Conservation (phyloP, 108 stramenopile species). For the Cyclotella atomus region DNA sequence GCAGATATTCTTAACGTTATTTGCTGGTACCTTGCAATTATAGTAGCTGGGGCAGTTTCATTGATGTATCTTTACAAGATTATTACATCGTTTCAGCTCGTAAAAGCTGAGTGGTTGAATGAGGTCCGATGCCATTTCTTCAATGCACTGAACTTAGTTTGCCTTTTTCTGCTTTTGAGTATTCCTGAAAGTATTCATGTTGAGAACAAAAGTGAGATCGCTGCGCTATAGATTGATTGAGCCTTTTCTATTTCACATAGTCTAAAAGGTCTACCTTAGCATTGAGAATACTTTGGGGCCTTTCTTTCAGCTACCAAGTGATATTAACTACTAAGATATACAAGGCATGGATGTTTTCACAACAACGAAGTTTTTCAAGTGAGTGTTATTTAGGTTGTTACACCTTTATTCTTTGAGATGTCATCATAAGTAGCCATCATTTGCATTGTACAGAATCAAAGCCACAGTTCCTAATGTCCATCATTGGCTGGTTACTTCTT, state of each 20-base stretch:
- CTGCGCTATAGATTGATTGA: neutral
- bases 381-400: neutral
- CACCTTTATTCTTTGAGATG: neutral
- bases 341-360: slow-evolving; percentile 35
- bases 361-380: slow-evolving; percentile 1
- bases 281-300: neutral
- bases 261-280: neutral
- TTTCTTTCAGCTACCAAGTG: slow-evolving; percentile 7
- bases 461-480: slow-evolving; percentile 42
- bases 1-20: neutral
- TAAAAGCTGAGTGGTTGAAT: slow-evolving; percentile 30
- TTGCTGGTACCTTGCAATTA: slow-evolving; percentile 12
- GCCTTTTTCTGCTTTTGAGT: slow-evolving; percentile 16
- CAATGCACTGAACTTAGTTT: slow-evolving; percentile 25
- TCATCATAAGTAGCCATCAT: neutral
- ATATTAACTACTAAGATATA: slow-evolving; percentile 15
- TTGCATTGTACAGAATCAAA: neutral
- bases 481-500: slow-evolving; percentile 38
- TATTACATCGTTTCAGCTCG: neutral
- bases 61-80: slow-evolving; percentile 10
- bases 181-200: neutral
- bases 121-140: slow-evolving; percentile 28
- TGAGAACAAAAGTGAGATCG: neutral
- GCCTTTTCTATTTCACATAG: neutral
- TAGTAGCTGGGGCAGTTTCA: neutral